Evolutionary conservation across 2,329 filamentous ascomycete species (phyloP).

Genomic region (Juglanconis sp.): DNA sequence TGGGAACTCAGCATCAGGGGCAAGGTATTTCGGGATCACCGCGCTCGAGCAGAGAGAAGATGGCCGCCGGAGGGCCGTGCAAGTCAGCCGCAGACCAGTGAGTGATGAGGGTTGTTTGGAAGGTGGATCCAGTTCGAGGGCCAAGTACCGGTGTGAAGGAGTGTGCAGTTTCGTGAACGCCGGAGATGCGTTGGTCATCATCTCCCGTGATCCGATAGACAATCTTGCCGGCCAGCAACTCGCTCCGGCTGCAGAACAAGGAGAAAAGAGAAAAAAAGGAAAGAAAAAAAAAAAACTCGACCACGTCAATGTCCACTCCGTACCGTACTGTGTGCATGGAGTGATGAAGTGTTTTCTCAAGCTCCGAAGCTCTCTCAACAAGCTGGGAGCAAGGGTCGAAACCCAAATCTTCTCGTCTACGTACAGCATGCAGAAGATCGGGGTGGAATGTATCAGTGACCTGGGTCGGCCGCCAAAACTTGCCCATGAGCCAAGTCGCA

Average conservation of each 20-base stretch:
- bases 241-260: too few relatives aligned
- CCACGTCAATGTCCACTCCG: too few relatives aligned
- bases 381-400: too few relatives aligned
- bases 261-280: too few relatives aligned
- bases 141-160: background rate
- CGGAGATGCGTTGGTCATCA: background rate
- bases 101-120: background rate
- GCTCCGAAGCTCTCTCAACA: too few relatives aligned
- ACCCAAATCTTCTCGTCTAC: background rate
- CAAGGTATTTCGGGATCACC: background rate
- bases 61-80: background rate
- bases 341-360: too few relatives aligned
- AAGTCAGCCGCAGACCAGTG: background rate
- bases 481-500: background rate
- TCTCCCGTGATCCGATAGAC: too few relatives aligned
- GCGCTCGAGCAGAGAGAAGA: background rate
- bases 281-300: too few relatives aligned
- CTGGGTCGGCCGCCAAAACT: background rate
- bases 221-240: too few relatives aligned
- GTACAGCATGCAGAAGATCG: background rate
- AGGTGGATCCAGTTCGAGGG: background rate
- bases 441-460: background rate
- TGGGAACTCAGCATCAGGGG: background rate
- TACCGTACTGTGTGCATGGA: too few relatives aligned
- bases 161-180: background rate